Evolutionary conservation across 768 basidiomycete genomes (phyloP), one percentile per base, ranked within the genome.

Genomic region (Exidia glandulosa): DNA sequence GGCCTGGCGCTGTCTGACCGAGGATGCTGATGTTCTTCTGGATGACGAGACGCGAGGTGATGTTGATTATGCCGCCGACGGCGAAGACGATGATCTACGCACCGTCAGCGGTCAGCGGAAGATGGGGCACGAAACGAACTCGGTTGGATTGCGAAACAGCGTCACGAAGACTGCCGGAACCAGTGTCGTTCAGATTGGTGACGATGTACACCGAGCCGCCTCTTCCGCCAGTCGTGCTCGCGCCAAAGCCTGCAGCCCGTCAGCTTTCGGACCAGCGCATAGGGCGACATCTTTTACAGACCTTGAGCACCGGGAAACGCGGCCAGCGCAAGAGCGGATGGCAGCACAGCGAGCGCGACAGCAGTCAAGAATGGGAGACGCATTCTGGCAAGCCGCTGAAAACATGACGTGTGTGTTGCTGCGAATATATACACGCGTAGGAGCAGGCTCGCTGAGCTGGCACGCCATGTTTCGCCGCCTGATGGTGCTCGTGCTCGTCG

Each of bases 1-100:
- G 71, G 16, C 73, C 73, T 29, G 73, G 73, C 23, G 73, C 72
- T n/a, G 72, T 74, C 59, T 74, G 71, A 3, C 73, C 72, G 34
- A 70, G 70, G 23, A 74, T 73, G 2, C 66, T 70, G 27, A 72
- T 65, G 57, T 70, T 66, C 23, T 63, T 65, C 56, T 69, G 72
- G 32, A 74, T 64, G 32, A 74, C 70, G 19, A 73, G 66, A 29
- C 73, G 68, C 47, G 61, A 60, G 13, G 57, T 66, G 32, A 72
- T 72, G 30, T 63, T 72, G 56, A 74, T 73, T 59, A 74, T 34
- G 10, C 73, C 72, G 3, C 73, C 73, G 3, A 74, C 70, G 12
- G 71, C 64, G 57, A 74, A 74, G 1, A 71, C 70, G 14, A 74
- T 69, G 59, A 71, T 71, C 72, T 54, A 54, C 23, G 27, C 1